A percentile compares a stretch with the other conserved stretches of the same genome.
These are phyloP conservation scores for Cadophora gregata DNA, from an alignment of 2,329 filamentous ascomycete species.

Conservation along the genomic window DNA sequence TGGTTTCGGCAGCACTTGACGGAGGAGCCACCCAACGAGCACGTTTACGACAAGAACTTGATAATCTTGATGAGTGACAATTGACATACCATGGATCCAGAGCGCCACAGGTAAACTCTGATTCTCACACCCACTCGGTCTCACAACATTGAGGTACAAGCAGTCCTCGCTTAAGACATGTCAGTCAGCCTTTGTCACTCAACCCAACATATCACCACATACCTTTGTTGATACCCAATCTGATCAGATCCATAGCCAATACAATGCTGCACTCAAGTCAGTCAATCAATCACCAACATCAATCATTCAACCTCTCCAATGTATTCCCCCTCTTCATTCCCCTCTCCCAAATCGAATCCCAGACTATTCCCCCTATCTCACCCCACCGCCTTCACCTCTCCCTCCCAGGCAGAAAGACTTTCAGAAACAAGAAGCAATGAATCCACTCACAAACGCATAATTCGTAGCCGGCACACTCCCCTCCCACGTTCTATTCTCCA, in stretches of 20 bases:
- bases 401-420: too few relatives aligned
- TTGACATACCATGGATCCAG: conserved; percentile 54
- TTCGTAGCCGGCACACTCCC: conserved; percentile 27
- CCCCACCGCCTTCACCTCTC: too few relatives aligned
- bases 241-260: conserved; percentile 31
- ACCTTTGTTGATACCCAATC: conserved; percentile 23
- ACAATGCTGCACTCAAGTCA: conserved; percentile 18
- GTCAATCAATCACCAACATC: not conserved
- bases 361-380: too few relatives aligned
- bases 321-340: too few relatives aligned
- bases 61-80: not conserved
- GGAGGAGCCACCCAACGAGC: too few relatives aligned
- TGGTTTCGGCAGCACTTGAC: too few relatives aligned
- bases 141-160: conserved; percentile 60
- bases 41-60: not conserved
- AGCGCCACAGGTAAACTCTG: conserved; percentile 55
- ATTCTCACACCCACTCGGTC: conserved; percentile 50
- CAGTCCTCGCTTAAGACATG: conserved; percentile 52
- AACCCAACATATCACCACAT: conserved; percentile 4
- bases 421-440: not conserved
- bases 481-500: conserved; percentile 29
- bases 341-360: too few relatives aligned
- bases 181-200: not conserved
- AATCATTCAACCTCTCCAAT: not conserved
- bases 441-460: conserved; percentile 23